A percentile compares a stretch with the other conserved stretches of the same genome.
Evolutionary conservation across 768 basidiomycete species (phyloP).

Genomic region (Mycena polygramma): DNA sequence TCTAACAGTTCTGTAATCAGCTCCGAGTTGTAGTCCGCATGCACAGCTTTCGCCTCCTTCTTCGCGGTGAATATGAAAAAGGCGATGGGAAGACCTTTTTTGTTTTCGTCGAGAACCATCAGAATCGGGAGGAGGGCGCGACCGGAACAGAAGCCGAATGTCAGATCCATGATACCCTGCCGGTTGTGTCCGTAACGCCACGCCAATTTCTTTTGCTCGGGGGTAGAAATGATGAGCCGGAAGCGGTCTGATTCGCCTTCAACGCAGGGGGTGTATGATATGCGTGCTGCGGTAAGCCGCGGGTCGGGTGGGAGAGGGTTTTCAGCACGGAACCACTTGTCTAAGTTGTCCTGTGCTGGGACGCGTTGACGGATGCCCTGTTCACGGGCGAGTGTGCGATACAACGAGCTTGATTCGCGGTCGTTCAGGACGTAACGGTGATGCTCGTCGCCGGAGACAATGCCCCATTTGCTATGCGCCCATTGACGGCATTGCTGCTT

Average conservation of each 20-base stretch:
- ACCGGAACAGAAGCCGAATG: constrained; percentile 42
- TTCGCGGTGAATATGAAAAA: constrained; percentile 43
- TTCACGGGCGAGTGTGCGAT: neutral
- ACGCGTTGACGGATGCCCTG: neutral
- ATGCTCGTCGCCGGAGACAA: neutral
- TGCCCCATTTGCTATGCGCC: neutral
- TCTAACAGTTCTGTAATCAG: neutral
- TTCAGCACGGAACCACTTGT: neutral
- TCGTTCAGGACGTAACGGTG: neutral
- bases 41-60: constrained; percentile 37
- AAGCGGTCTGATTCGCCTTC: neutral
- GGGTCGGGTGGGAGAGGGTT: neutral
- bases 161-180: constrained; percentile 43
- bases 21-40: constrained; percentile 33
- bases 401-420: neutral
- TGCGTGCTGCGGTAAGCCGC: neutral
- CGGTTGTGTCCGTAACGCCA: constrained; percentile 44
- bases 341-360: neutral
- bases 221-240: neutral
- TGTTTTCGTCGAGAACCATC: constrained; percentile 47
- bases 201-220: constrained; percentile 32
- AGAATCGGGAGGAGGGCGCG: constrained; percentile 46
- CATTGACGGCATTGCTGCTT: neutral
- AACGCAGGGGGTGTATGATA: neutral
- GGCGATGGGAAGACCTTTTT: constrained; percentile 47